Evolutionary conservation across 2,329 filamentous ascomycete species (phyloP).

Genomic region (Sclerotiophoma versabilis): DNA sequence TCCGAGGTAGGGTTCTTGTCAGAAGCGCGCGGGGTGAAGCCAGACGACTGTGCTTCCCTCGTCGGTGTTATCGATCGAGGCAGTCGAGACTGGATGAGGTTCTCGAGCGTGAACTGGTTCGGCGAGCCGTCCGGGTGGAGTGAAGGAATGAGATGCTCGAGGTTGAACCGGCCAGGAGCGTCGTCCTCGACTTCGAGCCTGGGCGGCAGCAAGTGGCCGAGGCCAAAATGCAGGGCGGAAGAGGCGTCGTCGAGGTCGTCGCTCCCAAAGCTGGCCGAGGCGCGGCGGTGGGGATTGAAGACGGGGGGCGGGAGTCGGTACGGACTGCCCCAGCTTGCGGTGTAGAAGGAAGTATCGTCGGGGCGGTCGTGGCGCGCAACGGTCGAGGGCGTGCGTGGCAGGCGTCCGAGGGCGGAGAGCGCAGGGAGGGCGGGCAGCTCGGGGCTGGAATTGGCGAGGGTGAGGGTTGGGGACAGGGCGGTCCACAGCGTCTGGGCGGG

Average conservation of each 20-base stretch:
- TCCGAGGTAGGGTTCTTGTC: slow-evolving; percentile 65
- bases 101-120: slow-evolving; percentile 48
- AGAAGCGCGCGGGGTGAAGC: slow-evolving; percentile 36
- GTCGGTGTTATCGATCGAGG: slow-evolving; percentile 40
- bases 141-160: slow-evolving; percentile 49
- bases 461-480: slow-evolving; percentile 50
- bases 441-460: slow-evolving; percentile 51
- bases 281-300: slow-evolving; percentile 39
- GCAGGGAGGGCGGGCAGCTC: slow-evolving; percentile 50
- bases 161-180: slow-evolving; percentile 46
- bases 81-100: slow-evolving; percentile 49
- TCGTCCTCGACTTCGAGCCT: slow-evolving; percentile 41
- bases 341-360: slow-evolving; percentile 65
- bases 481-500: slow-evolving; percentile 49
- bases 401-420: slow-evolving; percentile 40
- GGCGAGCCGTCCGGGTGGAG: slow-evolving; percentile 43
- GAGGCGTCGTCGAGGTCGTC: slow-evolving; percentile 50
- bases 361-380: slow-evolving; percentile 46
- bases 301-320: slow-evolving; percentile 71
- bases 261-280: slow-evolving; percentile 43
- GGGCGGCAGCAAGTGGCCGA: slow-evolving; percentile 49
- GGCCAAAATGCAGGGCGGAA: slow-evolving; percentile 48
- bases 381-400: slow-evolving; percentile 46
- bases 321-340: slow-evolving; percentile 90
- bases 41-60: slow-evolving; percentile 25